Conservation (phyloP, 257 asterid genomes). For the Paraleonurus japonicus region DNA sequence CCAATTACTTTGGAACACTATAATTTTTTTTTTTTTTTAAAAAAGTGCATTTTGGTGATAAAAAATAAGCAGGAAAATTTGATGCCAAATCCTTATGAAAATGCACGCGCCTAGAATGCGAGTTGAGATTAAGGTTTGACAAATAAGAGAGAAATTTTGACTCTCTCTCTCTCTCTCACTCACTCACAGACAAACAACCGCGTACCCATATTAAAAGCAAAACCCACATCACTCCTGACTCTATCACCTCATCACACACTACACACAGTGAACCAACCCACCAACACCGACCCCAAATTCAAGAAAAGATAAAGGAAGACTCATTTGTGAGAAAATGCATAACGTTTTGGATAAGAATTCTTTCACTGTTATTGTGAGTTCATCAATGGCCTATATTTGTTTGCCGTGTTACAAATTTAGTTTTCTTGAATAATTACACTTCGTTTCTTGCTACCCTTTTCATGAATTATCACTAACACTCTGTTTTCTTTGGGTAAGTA, state of each 20-base stretch:
- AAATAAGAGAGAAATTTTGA: constrained; percentile 15
- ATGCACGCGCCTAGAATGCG: constrained; percentile 21
- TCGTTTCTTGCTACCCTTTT: constrained; percentile 11
- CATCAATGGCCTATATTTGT: constrained; percentile 18
- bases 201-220: constrained; percentile 22
- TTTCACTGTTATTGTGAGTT: constrained; percentile 26
- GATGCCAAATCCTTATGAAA: background rate
- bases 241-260: constrained; percentile 36
- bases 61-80: background rate
- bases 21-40: no score
- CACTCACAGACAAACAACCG: constrained; percentile 25
- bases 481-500: background rate
- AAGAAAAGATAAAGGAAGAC: background rate
- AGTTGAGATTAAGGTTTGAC: constrained; percentile 23
- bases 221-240: constrained; percentile 31
- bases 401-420: background rate
- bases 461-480: background rate
- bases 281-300: constrained; percentile 18
- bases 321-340: constrained; percentile 12
- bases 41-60: background rate
- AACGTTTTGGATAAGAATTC: constrained; percentile 23
- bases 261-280: constrained; percentile 17
- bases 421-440: constrained; percentile 10
- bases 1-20: no score
- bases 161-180: background rate